A percentile compares a stretch with the other conserved stretches of the same genome.
Conservation (phyloP, 108 stramenopile genomes). For the Skeletonema tropicum region DNA sequence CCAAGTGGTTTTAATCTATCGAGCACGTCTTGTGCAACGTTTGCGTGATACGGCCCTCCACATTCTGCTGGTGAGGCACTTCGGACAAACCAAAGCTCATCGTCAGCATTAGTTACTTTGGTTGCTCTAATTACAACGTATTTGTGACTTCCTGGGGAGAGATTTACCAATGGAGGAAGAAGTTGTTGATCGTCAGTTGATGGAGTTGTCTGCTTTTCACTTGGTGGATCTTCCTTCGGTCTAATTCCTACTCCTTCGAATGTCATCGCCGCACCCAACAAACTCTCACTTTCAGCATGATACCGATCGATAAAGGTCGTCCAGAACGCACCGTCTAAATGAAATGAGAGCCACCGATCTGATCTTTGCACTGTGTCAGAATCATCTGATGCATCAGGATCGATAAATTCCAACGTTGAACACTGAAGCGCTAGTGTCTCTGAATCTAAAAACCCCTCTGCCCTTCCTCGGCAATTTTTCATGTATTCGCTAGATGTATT, state of each 20-base stretch:
- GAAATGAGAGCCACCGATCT: conserved; percentile 57
- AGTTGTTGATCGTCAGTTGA: too few species aligned
- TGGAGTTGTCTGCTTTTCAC: too few species aligned
- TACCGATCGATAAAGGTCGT: conserved; percentile 53
- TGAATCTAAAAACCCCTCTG: conserved; percentile 23
- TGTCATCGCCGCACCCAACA: not conserved
- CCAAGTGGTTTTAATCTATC: conserved; percentile 52
- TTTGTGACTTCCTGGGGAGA: conserved; percentile 71
- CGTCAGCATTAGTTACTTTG: conserved; percentile 2
- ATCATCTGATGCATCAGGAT: conserved; percentile 13
- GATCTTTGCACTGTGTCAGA: conserved; percentile 25
- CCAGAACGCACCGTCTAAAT: conserved; percentile 74
- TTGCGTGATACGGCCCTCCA: conserved; percentile 77
- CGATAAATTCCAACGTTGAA: conserved; percentile 53
- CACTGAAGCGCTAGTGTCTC: conserved; percentile 81
- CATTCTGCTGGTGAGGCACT: conserved; percentile 72
- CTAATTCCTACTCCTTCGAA: too few species aligned
- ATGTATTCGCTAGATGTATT: conserved; percentile 6
- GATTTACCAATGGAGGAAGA: conserved; percentile 57
- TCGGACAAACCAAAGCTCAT: conserved; percentile 61
- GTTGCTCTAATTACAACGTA: conserved; percentile 61
- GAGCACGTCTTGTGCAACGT: conserved; percentile 66
- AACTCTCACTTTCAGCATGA: conserved; percentile 10
- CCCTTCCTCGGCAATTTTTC: conserved; percentile 4
- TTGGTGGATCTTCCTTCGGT: too few species aligned